phyloP scores from a whole-genome alignment of 129 eudicot species.

The Saposhnikovia divaricata region DNA sequence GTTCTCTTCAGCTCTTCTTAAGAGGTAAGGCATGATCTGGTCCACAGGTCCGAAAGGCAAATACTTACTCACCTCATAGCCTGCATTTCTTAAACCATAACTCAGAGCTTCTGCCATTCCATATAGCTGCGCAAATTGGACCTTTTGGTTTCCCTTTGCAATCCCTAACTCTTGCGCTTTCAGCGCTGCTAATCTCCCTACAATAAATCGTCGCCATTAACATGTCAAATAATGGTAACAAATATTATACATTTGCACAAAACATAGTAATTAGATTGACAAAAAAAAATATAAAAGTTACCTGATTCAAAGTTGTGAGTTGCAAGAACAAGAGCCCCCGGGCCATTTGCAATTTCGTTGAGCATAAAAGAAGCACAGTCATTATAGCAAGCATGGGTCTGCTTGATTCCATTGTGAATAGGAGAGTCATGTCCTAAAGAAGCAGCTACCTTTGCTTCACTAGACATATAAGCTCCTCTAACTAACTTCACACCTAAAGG shows the following conservation, averaged over 20 bases:
- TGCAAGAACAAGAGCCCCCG: constrained; percentile 72
- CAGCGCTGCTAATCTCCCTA: constrained; percentile 63
- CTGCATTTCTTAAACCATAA: constrained; percentile 71
- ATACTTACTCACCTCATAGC: constrained; percentile 84
- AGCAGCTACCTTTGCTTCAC: constrained; percentile 50
- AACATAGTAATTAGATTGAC: not conserved
- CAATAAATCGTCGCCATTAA: not conserved
- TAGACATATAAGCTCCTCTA: constrained; percentile 90
- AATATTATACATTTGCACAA: not conserved
- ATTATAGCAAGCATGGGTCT: constrained; percentile 66
- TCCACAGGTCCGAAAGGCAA: constrained; percentile 89
- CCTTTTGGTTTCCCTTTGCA: constrained; percentile 39
- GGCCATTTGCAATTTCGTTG: constrained; percentile 57
- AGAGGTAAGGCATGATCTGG: constrained; percentile 78
- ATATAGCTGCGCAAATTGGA: constrained; percentile 86
- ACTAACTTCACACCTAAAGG: constrained; percentile 88
- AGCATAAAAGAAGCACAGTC: constrained; percentile 76
- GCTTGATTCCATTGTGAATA: constrained; percentile 44
- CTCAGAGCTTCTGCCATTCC: constrained; percentile 92
- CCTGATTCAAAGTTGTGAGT: constrained; percentile 97
- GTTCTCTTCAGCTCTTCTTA: constrained; percentile 94
- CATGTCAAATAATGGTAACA: not conserved
- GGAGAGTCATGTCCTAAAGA: constrained; percentile 65
- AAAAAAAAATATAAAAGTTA: constrained; percentile 9
- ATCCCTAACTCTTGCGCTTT: constrained; percentile 73